Evolutionary conservation across 2,329 filamentous ascomycete genomes (phyloP).

Genomic region (Rutstroemia sp.): DNA sequence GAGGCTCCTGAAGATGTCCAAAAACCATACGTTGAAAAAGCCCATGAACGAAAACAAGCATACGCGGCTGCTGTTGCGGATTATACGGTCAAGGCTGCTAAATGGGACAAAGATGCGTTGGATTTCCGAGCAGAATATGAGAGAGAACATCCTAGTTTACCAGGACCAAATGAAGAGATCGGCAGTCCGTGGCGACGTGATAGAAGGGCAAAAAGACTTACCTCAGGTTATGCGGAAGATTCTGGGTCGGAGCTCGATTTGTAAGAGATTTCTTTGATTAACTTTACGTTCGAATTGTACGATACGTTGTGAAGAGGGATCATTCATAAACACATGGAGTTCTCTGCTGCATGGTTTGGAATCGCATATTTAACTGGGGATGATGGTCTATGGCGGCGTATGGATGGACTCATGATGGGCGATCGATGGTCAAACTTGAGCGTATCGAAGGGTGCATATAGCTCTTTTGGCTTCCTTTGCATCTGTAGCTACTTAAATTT

Average conservation of each 20-base stretch:
- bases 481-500: not conserved
- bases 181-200: slow-evolving; percentile 26
- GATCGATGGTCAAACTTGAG: not conserved
- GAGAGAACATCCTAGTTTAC: slow-evolving; percentile 41
- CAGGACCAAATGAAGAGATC: slow-evolving; percentile 28
- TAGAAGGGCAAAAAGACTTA: slow-evolving; percentile 27
- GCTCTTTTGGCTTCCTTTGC: not conserved
- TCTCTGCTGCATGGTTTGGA: slow-evolving; percentile 3
- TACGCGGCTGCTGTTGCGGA: slow-evolving; percentile 51
- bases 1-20: slow-evolving; percentile 63
- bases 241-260: slow-evolving; percentile 25
- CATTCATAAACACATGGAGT: slow-evolving; percentile 3
- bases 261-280: slow-evolving; percentile 6
- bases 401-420: not conserved
- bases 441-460: slow-evolving; percentile 1
- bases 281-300: slow-evolving; percentile 11
- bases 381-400: slow-evolving; percentile 8
- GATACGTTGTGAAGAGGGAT: slow-evolving; percentile 3
- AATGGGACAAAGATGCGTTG: slow-evolving; percentile 65
- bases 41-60: slow-evolving; percentile 59
- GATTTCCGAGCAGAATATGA: slow-evolving; percentile 47
- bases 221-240: slow-evolving; percentile 29
- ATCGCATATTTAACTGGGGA: slow-evolving; percentile 4
- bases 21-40: slow-evolving; percentile 70
- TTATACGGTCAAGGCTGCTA: slow-evolving; percentile 53